Evolutionary conservation across 208 protist species (phyloP), one percentile per base, ranked within the genome.

Genomic region (Leishmania arabica): DNA sequence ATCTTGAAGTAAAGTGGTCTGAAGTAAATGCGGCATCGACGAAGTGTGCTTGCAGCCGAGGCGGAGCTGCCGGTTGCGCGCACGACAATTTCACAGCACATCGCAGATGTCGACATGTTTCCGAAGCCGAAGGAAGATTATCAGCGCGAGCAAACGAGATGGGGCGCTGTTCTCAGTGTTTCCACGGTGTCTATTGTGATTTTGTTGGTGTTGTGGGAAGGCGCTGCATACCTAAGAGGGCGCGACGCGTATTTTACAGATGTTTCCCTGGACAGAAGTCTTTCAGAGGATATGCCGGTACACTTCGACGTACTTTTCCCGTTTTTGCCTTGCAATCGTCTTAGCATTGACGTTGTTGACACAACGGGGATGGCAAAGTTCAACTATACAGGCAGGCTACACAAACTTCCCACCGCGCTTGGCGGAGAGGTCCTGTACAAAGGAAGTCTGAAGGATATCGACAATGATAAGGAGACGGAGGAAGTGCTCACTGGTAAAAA

Each of bases 251-350:
- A 95, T 75, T 70, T 75, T 72, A 93, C 90, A 2, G 88, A 93
- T 60, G 81, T 97, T 9, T 88, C 88, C 17, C 84, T 97, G 42
- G 93, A 96, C 78, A 85, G 81, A 19, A 82, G 70, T 31, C 53
- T 82, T 60, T 77, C 83, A 24, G 84, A 87, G 21, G 82, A 92
- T 70, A 89, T 97, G 79, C 68, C 73, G 2, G 84, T 98, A 17
- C 87, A 98, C 72, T 84, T 98, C 31, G 92, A 98, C 69, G 89
- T 98, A 31, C 86, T 85, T 40, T 97, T 98, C 72, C 92, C 92
- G 1, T 73, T 70, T 31, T 81, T 94, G 9, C 69, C 65, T 2
- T 98, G 95, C 75, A 77, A 96, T 77, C 82, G 86, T 27, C 78
- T 97, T n/a, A 95, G 85, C 53, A 64, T 98, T 7, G 92, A 96